A percentile compares a stretch with the other conserved stretches of the same genome.
phyloP scores from a whole-genome alignment of 2,329 filamentous ascomycete genomes.

The Ophiognomonia clavigignenti-juglandacearum region DNA sequence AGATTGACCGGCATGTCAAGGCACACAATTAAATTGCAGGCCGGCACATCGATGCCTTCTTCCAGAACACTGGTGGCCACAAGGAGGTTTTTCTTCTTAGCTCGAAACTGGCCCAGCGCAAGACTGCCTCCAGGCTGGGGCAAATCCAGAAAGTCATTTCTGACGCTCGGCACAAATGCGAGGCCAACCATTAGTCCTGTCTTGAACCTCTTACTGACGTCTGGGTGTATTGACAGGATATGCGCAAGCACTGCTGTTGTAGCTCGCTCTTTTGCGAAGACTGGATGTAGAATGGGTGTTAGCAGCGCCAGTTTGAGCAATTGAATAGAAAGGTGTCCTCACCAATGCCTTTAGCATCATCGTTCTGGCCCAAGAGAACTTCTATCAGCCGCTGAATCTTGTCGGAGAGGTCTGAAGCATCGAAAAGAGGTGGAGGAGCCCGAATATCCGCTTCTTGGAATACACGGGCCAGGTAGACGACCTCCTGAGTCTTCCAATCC shows the following conservation, averaged over 20 bases:
- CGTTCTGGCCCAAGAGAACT: slow-evolving; percentile 40
- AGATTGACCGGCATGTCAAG: slow-evolving; percentile 45
- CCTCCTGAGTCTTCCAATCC: slow-evolving; percentile 46
- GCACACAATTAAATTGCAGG: slow-evolving; percentile 58
- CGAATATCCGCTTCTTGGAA: slow-evolving; percentile 24
- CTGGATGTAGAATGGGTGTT: not conserved
- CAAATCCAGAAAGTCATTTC: slow-evolving; percentile 34
- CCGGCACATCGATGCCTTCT: slow-evolving; percentile 64
- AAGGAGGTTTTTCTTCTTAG: slow-evolving; percentile 50
- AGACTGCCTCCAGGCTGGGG: slow-evolving; percentile 28
- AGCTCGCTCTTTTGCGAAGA: slow-evolving; percentile 59
- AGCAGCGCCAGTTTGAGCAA: not conserved
- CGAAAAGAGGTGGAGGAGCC: not conserved
- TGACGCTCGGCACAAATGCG: slow-evolving; percentile 32
- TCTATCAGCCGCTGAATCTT: slow-evolving; percentile 53
- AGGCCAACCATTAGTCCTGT: slow-evolving; percentile 53
- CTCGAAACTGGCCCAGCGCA: slow-evolving; percentile 46
- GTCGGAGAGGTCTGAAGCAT: slow-evolving; percentile 38
- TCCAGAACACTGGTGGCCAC: slow-evolving; percentile 61
- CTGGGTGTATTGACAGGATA: slow-evolving; percentile 49
- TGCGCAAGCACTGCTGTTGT: slow-evolving; percentile 56
- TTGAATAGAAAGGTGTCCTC: not conserved
- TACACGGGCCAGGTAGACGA: slow-evolving; percentile 47
- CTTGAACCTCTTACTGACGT: slow-evolving; percentile 38
- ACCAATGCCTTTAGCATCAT: slow-evolving; percentile 53